Evolutionary conservation across 179 eudicot genomes (phyloP).

Genomic region (Beta corolliflora): DNA sequence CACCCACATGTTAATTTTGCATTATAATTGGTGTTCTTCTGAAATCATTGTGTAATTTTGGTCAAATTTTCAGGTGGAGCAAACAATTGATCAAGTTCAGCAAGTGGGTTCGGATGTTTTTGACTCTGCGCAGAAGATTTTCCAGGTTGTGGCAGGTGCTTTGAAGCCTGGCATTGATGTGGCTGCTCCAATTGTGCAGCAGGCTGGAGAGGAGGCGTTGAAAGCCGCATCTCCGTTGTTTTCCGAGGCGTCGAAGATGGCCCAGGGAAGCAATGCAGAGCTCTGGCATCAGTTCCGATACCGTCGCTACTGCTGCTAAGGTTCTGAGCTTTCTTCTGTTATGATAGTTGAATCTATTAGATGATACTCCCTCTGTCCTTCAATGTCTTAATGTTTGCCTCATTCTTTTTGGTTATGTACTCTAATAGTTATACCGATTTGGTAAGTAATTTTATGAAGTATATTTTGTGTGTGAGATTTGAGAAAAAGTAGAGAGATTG

Average conservation of each 20-base stretch:
- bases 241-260: slow-evolving; percentile 80
- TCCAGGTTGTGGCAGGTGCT: slow-evolving; percentile 42
- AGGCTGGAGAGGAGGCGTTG: slow-evolving; percentile 73
- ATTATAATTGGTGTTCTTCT: background rate
- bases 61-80: slow-evolving; percentile 61
- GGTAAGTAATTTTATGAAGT: too few relatives aligned
- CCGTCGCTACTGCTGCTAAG: slow-evolving; percentile 80
- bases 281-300: slow-evolving; percentile 72
- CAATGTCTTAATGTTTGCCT: too few relatives aligned
- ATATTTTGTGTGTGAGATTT: too few relatives aligned
- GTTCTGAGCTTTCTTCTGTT: slow-evolving; percentile 31
- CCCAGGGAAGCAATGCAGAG: slow-evolving; percentile 82
- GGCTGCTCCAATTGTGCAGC: slow-evolving; percentile 71
- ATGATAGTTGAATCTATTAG: background rate
- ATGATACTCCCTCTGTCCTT: background rate
- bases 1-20: background rate
- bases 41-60: background rate
- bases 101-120: slow-evolving; percentile 61
- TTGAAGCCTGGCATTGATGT: slow-evolving; percentile 79
- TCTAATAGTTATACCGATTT: too few relatives aligned
- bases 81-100: slow-evolving; percentile 72
- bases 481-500: too few relatives aligned
- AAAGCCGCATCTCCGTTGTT: slow-evolving; percentile 71
- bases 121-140: slow-evolving; percentile 49
- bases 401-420: too few relatives aligned